These are phyloP conservation scores for Coemansia umbellata DNA, from an alignment of 192 early-diverging fungal genomes.

Conservation along the genomic window DNA sequence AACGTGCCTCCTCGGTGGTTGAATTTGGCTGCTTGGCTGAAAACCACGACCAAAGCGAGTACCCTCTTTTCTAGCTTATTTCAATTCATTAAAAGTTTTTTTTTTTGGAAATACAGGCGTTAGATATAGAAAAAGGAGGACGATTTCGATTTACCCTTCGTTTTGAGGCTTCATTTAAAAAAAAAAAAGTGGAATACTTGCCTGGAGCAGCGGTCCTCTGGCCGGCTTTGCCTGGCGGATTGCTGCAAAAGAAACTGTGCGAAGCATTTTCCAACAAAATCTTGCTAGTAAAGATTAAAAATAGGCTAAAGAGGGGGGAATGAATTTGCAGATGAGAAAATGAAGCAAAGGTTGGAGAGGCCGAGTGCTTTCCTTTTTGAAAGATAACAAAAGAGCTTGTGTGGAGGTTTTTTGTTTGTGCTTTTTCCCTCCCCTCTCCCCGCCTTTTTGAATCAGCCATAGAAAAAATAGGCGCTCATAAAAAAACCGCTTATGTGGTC, in stretches of 20 bases:
- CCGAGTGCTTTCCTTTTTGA: too few species aligned
- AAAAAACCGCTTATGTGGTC: too few species aligned
- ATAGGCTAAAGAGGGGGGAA: neutral
- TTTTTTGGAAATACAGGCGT: neutral
- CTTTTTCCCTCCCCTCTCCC: neutral
- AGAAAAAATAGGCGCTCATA: too few species aligned
- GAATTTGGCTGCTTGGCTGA: neutral
- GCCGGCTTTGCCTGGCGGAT: constrained; percentile 25
- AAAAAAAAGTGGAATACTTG: constrained; percentile 7
- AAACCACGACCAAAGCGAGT: constrained; percentile 27
- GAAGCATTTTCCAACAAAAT: constrained; percentile 24
- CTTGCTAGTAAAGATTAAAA: neutral
- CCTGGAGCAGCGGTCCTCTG: constrained; percentile 35
- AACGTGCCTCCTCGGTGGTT: too few species aligned
- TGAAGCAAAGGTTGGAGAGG: neutral
- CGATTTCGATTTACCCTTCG: neutral
- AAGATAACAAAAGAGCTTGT: neutral
- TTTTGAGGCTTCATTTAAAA: neutral
- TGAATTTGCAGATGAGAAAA: neutral
- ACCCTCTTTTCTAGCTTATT: too few species aligned
- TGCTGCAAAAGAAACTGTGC: constrained; percentile 25
- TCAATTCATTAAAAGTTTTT: too few species aligned
- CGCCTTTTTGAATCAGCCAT: neutral
- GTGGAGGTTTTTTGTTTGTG: neutral
- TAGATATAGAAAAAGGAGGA: neutral